Evolutionary conservation across 208 protist genomes (phyloP).

Genomic region (Acanthamoeba royreba): DNA sequence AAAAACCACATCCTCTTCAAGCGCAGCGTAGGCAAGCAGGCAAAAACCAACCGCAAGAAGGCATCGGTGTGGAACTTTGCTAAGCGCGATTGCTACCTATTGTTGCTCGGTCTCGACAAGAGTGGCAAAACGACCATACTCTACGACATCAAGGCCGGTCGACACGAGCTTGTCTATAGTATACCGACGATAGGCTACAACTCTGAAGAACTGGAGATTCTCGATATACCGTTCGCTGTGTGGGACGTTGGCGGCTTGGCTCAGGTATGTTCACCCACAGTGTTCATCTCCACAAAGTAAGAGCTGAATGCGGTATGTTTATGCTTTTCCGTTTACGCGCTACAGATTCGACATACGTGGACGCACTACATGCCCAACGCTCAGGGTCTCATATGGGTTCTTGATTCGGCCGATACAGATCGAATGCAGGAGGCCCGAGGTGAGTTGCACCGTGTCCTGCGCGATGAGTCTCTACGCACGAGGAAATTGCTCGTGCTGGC

Average conservation of each 20-base stretch:
- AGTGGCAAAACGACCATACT: conserved; percentile 35
- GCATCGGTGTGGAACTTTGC: conserved; percentile 16
- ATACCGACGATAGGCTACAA: conserved; percentile 28
- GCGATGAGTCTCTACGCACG: conserved; percentile 85
- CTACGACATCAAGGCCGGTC: conserved; percentile 17
- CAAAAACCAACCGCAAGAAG: conserved; percentile 25
- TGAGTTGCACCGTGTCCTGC: conserved; percentile 83
- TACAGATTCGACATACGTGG: conserved; percentile 82
- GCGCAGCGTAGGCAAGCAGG: not conserved
- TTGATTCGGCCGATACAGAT: conserved; percentile 85
- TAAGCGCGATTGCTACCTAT: not conserved
- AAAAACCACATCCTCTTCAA: conserved; percentile 15
- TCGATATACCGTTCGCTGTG: not conserved
- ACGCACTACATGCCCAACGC: conserved; percentile 88
- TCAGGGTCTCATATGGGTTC: conserved; percentile 87
- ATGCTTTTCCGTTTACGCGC: not conserved
- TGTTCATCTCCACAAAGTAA: too few relatives aligned
- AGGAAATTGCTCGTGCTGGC: conserved; percentile 85
- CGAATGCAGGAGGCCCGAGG: conserved; percentile 78
- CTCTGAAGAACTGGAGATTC: not conserved
- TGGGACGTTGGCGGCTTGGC: conserved; percentile 1
- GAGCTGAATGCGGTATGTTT: not conserved
- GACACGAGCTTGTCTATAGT: not conserved
- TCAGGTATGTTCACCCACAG: not conserved
- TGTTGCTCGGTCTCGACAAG: not conserved